Base-by-base conservation (phyloP, 257 asterid species). In the Scutellaria galericulata region DNA sequence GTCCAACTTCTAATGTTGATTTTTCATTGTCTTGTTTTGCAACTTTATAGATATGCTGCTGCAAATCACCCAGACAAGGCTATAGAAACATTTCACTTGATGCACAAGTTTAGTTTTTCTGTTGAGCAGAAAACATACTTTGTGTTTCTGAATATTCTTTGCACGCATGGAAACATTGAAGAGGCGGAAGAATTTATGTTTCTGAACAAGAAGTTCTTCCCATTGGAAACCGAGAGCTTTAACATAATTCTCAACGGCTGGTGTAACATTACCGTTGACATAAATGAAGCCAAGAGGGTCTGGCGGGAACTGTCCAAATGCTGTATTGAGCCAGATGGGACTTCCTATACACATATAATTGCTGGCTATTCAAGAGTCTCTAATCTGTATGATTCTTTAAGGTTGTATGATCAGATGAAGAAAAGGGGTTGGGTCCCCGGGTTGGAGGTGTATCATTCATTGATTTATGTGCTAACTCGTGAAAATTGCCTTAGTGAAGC, bases 241-340 rank as follows among this genome's bases (percentile, higher is more conserved):
- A 94, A 94, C 83, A 79, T 94, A 68, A 87, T 94, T 65, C 96
- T 94, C 71, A 77, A 88, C 22, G 97, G 95, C 59, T 94, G 98
- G 99, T 94, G 97, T 47, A 86, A 88, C 77, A 73, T 87, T 69
- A 71, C 81, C 13, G 73, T 76, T 2, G 99, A 94, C 78, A 74
- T 89, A 79, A 62, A 55, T 15, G 93, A 91, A 85, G 91, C 97
- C 83, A 94, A 91, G 84, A 84, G 99, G 76, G 72, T 94, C 55
- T 94, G 99, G 99, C 84, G 97, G 48, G 98, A 91, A 77, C 87
- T 94, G 99, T 84, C 98, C 58, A 94, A 84, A 78, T 84, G 83
- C 73, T 94, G 99, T 48, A 85, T 89, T 52, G 80, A 81, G 73
- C 97, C 99, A 6, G 76, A 94, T 35, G 88, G 76, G 78, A 76